Conservation (phyloP, 2,329 filamentous ascomycete species). For the Aspergillus melleus region DNA sequence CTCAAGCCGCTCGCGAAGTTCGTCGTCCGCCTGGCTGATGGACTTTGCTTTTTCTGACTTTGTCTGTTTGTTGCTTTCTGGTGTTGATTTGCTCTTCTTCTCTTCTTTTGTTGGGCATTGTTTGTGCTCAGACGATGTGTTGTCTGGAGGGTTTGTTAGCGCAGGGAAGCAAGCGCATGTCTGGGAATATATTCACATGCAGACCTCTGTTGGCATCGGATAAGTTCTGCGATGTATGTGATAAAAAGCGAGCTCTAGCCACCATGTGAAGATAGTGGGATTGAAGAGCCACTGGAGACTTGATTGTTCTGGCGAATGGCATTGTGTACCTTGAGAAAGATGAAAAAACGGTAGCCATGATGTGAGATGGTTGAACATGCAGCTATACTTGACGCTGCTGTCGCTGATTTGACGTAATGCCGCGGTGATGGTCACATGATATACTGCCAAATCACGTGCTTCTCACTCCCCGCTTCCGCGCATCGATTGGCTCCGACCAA, state of each 20-base stretch:
- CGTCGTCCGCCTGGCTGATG: constrained; percentile 64
- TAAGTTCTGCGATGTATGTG: not conserved
- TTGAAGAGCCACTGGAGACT: too few species aligned
- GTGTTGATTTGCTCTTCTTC: constrained; percentile 1
- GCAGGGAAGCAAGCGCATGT: not conserved
- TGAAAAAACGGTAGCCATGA: not conserved
- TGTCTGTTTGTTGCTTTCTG: constrained; percentile 8
- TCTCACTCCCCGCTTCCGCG: not conserved
- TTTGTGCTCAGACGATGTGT: not conserved
- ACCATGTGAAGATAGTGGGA: not conserved
- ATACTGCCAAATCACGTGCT: constrained; percentile 19
- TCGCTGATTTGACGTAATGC: constrained; percentile 7
- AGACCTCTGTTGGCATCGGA: constrained; percentile 5
- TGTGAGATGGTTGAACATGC: not conserved
- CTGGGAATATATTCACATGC: not conserved
- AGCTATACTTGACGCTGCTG: not conserved
- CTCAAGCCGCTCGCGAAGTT: constrained; percentile 65
- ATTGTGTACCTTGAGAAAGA: not conserved
- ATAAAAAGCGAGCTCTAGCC: not conserved
- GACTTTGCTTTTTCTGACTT: constrained; percentile 51
- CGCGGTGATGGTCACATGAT: not conserved
- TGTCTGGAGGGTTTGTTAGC: not conserved
- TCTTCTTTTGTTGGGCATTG: not conserved
- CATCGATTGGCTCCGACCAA: constrained; percentile 1
- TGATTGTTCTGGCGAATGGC: not conserved